Conservation (phyloP, 139 green algal species). For the Chlorella sp. region DNA sequence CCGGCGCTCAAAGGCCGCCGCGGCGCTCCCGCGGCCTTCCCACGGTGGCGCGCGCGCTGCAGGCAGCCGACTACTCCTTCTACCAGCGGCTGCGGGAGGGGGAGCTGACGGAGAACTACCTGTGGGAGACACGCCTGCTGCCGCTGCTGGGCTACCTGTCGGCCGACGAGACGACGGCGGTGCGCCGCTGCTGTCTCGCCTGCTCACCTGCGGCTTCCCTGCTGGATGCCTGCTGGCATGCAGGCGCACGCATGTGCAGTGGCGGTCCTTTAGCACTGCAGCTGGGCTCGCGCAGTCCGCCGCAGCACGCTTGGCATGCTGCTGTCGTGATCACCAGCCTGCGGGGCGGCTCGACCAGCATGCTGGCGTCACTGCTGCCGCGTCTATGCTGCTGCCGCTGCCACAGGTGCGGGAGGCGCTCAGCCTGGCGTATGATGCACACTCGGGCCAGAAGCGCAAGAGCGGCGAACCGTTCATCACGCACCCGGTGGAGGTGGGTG, state of each 20-base stretch:
- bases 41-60: constrained; percentile 11
- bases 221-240: no score
- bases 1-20: no score
- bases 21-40: no score
- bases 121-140: constrained; percentile 66
- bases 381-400: no score
- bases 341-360: no score
- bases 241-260: no score
- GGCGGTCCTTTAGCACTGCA: no score
- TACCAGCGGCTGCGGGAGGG: constrained; percentile 54
- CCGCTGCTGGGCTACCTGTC: constrained; percentile 67
- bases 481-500: constrained; percentile 85
- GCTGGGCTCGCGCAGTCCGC: no score
- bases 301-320: no score
- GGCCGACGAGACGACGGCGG: constrained; percentile 38
- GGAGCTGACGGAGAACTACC: constrained; percentile 58
- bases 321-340: no score
- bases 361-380: no score
- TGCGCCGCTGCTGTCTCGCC: background rate
- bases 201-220: no score
- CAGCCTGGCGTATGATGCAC: constrained; percentile 73
- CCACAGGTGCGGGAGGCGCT: constrained; percentile 60
- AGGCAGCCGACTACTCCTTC: constrained; percentile 54
- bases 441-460: constrained; percentile 82
- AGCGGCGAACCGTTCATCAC: constrained; percentile 92